These are phyloP conservation scores for Albizia julibrissin DNA, from an alignment of 306 rosid species.

Conservation along the genomic window DNA sequence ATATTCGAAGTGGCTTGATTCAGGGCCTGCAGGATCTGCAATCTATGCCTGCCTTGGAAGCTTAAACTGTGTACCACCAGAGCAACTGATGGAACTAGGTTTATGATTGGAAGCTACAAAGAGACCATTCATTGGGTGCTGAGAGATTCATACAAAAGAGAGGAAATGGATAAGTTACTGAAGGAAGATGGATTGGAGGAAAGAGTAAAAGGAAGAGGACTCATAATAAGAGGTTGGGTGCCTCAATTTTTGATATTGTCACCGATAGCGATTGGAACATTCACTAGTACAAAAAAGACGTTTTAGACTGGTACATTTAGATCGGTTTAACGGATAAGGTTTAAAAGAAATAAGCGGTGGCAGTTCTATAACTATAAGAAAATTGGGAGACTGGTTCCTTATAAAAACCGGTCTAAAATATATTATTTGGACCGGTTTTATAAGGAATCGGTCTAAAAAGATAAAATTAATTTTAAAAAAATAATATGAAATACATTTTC, in stretches of 20 bases:
- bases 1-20: conserved; percentile 56
- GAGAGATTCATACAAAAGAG: conserved; percentile 28
- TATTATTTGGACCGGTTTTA: no score
- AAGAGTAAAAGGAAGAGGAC: conserved; percentile 49
- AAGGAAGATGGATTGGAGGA: conserved; percentile 42
- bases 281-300: no score
- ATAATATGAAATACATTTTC: no score
- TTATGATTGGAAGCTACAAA: conserved; percentile 59
- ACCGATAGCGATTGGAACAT: conserved; percentile 47
- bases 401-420: no score
- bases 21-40: conserved; percentile 39
- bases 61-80: conserved; percentile 28
- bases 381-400: no score
- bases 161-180: conserved; percentile 43
- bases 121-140: conserved; percentile 71
- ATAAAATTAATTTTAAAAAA: no score
- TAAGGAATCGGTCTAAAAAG: no score
- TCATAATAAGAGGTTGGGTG: conserved; percentile 55
- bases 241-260: conserved; percentile 56
- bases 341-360: no score
- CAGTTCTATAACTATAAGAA: no score
- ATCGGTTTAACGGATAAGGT: no score
- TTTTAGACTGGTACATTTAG: no score
- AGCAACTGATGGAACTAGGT: conserved; percentile 54
- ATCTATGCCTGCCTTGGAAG: conserved; percentile 60